Evolutionary conservation across 768 basidiomycete species (phyloP), one percentile per base, ranked within the genome.

Genomic region (Lactarius pseudohatsudake): DNA sequence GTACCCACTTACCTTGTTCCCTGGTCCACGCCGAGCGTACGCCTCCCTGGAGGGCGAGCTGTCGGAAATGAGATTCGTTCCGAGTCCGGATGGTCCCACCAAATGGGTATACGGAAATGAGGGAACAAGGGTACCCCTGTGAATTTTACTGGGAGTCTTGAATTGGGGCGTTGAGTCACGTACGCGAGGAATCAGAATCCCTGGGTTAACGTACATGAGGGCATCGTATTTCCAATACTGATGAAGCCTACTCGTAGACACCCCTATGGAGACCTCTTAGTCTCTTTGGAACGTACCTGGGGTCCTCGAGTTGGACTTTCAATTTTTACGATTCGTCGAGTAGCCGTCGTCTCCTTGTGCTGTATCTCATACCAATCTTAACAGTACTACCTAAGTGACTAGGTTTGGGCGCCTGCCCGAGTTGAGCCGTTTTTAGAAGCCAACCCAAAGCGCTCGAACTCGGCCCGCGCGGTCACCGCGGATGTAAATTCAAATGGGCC

Each of bases 41-140:
- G 20, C 50, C 57, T 9, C 26, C 28, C 28, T 22, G 28, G 43
- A 30, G 26, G 18, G 30, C 22, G n/a, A 56, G 22, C 53, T 36
- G 28, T 45, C 53, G 58, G 61, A 59, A 64, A 64, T 55, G 41
- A 56, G 10, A 38, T 43, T 55, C 8, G 18, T 40, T 22, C n/a
- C 53, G 32, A 65, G 34, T 26, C 9, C 9, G 34, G 34, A 57
- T 36, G 13, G 36, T 18, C 47, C 22, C 61, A 32, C 30, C 61
- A 66, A 57, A 50, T 45, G 40, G n/a, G 38, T 47, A 58, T 40
- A 38, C 43, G 43, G 59, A 60, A 60, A 47, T 47, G 59, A 47
- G 59, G 43, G 36, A 59, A 55, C 13, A 15, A 30, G 61, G 65
- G 30, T 15, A 41, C 62, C 62, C 66, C 66, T 67, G 62, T 67